Percentiles rank a stretch among this genome's conserved stretches.
Conservation (phyloP, 1,139 yeast genomes). For the Oligophagozyma castellii region DNA sequence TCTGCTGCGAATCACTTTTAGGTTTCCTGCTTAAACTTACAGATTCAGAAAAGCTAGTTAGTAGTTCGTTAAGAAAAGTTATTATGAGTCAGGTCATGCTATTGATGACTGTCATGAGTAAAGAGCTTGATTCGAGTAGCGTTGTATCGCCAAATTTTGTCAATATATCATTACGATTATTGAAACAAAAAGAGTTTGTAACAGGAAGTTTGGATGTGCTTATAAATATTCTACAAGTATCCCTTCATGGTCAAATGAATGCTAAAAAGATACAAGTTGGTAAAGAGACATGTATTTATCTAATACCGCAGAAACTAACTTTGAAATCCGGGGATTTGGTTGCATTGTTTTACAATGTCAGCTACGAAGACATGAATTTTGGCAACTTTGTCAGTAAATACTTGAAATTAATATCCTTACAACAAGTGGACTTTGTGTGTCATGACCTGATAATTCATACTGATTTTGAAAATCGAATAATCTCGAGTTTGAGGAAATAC, state of each 20-base stretch:
- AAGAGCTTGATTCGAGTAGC: background rate
- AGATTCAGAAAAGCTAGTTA: background rate
- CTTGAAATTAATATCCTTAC: constrained; percentile 14
- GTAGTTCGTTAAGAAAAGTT: background rate
- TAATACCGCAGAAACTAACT: background rate
- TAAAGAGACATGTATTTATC: background rate
- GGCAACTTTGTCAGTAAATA: constrained; percentile 18
- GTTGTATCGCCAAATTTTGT: background rate
- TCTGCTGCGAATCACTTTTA: background rate
- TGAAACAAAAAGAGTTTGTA: constrained; percentile 8
- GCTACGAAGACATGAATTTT: constrained; percentile 15
- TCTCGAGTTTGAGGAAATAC: constrained; percentile 17
- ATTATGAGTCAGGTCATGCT: background rate
- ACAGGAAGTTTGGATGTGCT: constrained; percentile 14
- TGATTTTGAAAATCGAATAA: constrained; percentile 11
- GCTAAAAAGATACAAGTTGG: background rate
- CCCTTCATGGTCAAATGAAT: constrained; percentile 1
- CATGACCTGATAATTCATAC: constrained; percentile 9
- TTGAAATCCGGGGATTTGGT: constrained; percentile 2
- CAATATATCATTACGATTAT: constrained; percentile 4
- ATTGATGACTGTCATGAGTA: background rate
- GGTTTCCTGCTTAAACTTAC: background rate
- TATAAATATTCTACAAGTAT: constrained; percentile 11
- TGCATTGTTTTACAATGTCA: constrained; percentile 11
- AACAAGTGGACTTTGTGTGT: constrained; percentile 11